Base-by-base conservation (phyloP, 1,284 basidiomycete species). In the Ceratobasidium sp. region DNA sequence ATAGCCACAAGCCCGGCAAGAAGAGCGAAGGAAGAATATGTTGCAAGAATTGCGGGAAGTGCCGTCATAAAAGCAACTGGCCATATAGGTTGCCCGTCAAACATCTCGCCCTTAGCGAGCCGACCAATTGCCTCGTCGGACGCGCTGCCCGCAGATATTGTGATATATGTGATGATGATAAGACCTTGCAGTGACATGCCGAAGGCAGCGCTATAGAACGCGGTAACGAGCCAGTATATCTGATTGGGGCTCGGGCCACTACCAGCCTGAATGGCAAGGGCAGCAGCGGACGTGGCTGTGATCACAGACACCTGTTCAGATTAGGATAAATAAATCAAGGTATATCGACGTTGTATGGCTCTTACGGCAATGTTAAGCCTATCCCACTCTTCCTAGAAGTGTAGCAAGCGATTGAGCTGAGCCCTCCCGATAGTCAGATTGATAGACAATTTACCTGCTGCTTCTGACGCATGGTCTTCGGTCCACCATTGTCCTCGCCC, bases 381-480 rank as follows among this genome's bases (percentile, higher is more conserved):
- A 46, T 71, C 69, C 69, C 69, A 74, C 46, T 64, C 70, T 26
- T 52, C 65, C 65, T 67, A 28, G 10, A 52, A 6, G n/a, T 4
- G 38, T 23, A 5, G 52, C 23, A 10, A 56, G n/a, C 23, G n/a
- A n/a, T n/a, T n/a, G n/a, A n/a, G n/a, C 17, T 20, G 5, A 20
- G 6, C 5, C n/a, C 52, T 56, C 6, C 7, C 17, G 6, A 23
- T 23, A 38, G 42, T 20, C 12, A 10, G 23, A 46, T 44, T 10
- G 46, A 48, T 12, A 10, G 40, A 61, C 69, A n/a, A n/a, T n/a
- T 71, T 20, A 54, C 69, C 56, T 71, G 69, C 26, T 71, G 69
- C 23, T 71, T 71, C 17, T 70, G 68, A 3, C 68, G 68, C 68
- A 70, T 70, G n/a, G 68, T 70, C 42, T 70, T 70, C 38, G 4